Conservation (phyloP, 1,284 basidiomycete species). For the Irpex sp. region DNA sequence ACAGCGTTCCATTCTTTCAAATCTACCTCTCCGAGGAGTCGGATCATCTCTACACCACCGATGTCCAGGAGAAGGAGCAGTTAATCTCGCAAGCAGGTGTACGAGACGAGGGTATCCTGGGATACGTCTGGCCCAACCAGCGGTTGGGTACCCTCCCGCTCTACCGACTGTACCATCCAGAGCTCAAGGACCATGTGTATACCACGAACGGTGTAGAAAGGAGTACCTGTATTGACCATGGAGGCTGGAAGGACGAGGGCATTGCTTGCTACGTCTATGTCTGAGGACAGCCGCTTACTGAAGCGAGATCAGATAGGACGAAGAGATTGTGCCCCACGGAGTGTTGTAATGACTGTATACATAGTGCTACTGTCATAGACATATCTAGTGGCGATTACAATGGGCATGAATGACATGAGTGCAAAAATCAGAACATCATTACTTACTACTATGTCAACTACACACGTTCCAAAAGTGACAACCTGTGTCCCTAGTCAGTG, state of each 20-base stretch:
- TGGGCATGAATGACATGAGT: not conserved
- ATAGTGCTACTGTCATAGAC: not conserved
- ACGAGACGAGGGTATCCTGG: not conserved
- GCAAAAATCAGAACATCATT: no score
- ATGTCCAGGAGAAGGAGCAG: not conserved
- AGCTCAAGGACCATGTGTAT: not conserved
- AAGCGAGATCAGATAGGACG: no score
- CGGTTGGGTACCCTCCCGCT: not conserved
- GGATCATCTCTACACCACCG: not conserved
- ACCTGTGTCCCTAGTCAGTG: not conserved
- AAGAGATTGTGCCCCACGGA: no score
- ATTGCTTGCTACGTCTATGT: not conserved
- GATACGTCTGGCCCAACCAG: not conserved
- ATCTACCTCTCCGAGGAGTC: not conserved
- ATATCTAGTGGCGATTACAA: not conserved
- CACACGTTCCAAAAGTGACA: no score
- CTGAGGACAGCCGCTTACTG: not conserved
- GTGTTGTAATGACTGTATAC: no score
- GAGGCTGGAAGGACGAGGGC: not conserved
- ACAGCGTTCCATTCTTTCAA: not conserved
- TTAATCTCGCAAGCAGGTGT: not conserved
- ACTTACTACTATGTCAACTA: no score
- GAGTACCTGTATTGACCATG: not conserved
- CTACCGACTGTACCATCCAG: not conserved
- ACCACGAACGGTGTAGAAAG: not conserved